These are phyloP conservation scores for Penicillium samsonianum DNA, from an alignment of 495 filamentous ascomycete species.

Conservation along the genomic window DNA sequence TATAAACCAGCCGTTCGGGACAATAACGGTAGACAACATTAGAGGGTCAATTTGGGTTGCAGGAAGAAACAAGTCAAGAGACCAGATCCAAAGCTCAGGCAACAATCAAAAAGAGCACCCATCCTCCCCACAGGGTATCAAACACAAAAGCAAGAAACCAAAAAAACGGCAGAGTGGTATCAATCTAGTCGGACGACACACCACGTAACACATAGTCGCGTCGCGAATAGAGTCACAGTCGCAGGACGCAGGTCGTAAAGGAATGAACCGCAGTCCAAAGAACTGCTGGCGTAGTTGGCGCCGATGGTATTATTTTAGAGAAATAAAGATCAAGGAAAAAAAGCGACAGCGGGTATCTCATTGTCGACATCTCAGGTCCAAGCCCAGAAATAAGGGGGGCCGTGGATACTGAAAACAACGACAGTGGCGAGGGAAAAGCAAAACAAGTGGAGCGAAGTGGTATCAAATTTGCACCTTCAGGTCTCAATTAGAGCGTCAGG, in stretches of 20 bases:
- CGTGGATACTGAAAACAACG: conserved; percentile 6
- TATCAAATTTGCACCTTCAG: conserved; percentile 30
- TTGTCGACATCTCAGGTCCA: conserved; percentile 24
- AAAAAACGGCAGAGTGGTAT: conserved; percentile 48
- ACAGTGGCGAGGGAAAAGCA: conserved; percentile 35
- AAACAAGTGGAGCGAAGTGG: conserved; percentile 26
- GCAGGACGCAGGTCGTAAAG: conserved; percentile 44
- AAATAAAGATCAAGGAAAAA: conserved; percentile 18
- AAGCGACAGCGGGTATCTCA: conserved; percentile 44
- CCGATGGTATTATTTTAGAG: conserved; percentile 24
- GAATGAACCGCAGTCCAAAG: conserved; percentile 34
- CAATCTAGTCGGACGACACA: conserved; percentile 52
- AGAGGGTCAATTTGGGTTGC: conserved; percentile 20
- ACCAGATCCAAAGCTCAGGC: conserved; percentile 4
- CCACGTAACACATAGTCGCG: conserved; percentile 41
- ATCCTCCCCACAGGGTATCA: conserved; percentile 45
- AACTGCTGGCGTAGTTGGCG: conserved; percentile 17
- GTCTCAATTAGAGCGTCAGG: conserved; percentile 19
- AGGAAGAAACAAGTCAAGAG: conserved; percentile 22
- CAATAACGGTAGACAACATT: conserved; percentile 31
- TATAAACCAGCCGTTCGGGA: conserved; percentile 20
- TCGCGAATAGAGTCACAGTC: conserved; percentile 38
- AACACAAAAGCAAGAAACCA: conserved; percentile 33
- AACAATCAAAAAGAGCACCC: conserved; percentile 24
- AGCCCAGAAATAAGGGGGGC: conserved; percentile 2